Percentiles rank a stretch among this genome's conserved stretches.
These are phyloP conservation scores for Micractinium sp. DNA, from an alignment of 139 green algal genomes.

Conservation along the genomic window DNA sequence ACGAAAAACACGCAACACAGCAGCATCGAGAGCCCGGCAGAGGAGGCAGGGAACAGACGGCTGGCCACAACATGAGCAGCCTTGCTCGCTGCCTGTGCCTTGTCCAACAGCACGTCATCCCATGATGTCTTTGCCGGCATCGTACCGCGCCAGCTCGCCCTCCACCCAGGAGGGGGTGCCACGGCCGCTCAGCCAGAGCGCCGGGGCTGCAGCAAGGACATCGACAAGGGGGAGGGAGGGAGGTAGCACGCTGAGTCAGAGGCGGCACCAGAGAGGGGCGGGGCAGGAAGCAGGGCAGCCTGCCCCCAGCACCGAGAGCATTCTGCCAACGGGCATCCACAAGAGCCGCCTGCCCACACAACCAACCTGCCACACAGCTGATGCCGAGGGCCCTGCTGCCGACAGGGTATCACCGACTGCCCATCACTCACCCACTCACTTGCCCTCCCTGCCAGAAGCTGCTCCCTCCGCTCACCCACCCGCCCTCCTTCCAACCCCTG, in stretches of 20 bases:
- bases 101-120: background rate
- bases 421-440: background rate
- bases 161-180: constrained; percentile 37
- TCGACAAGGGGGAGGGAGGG: background rate
- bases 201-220: constrained; percentile 13
- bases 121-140: background rate
- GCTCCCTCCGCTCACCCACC: no score
- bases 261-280: no score
- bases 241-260: no score
- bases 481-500: background rate
- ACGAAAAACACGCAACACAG: background rate
- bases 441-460: no score
- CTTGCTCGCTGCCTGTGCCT: background rate
- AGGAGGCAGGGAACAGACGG: background rate
- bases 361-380: background rate
- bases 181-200: constrained; percentile 40
- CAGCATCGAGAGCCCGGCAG: background rate
- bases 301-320: no score
- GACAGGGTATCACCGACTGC: background rate
- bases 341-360: background rate
- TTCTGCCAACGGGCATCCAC: background rate
- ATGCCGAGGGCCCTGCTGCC: background rate
- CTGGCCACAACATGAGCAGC: background rate
- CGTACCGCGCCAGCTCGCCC: constrained; percentile 33
- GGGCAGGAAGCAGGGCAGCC: no score